Conservation (phyloP, 108 stramenopile species). For the Nannochloropsis salina region DNA sequence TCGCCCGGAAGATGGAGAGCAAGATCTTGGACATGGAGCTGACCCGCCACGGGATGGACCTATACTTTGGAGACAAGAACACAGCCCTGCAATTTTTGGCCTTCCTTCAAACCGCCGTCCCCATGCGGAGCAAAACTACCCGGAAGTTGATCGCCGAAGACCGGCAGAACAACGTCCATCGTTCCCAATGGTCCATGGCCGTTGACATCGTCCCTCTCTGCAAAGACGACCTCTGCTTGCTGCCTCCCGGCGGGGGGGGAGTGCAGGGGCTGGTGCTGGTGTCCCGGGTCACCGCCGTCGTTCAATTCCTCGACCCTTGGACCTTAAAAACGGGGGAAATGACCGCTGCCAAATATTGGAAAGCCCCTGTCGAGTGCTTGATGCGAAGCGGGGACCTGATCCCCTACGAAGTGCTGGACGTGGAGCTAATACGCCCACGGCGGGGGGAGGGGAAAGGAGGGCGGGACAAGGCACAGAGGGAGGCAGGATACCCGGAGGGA, state of each 20-base stretch:
- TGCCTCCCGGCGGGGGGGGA: conserved; percentile 77
- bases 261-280: conserved; percentile 77
- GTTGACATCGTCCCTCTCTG: conserved; percentile 91
- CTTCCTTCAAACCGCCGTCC: conserved; percentile 84
- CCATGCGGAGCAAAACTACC: conserved; percentile 70
- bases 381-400: background rate
- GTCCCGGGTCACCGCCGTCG: conserved; percentile 80
- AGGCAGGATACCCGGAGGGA: conserved; percentile 18
- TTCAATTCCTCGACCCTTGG: conserved; percentile 83
- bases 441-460: background rate
- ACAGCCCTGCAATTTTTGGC: conserved; percentile 86
- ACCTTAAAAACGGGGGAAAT: conserved; percentile 77
- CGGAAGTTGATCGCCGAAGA: conserved; percentile 93
- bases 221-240: conserved; percentile 87
- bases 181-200: conserved; percentile 81
- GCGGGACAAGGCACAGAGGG: conserved; percentile 10
- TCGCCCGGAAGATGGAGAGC: conserved; percentile 86
- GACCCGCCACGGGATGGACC: conserved; percentile 95
- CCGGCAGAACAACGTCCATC: conserved; percentile 80
- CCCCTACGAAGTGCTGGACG: background rate
- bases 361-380: conserved; percentile 52
- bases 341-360: conserved; percentile 66
- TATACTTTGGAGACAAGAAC: conserved; percentile 87
- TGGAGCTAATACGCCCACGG: background rate
- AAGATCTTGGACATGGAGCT: conserved; percentile 70